Evolutionary conservation across 2,329 filamentous ascomycete genomes (phyloP).

Genomic region (Cladosporium sp.): DNA sequence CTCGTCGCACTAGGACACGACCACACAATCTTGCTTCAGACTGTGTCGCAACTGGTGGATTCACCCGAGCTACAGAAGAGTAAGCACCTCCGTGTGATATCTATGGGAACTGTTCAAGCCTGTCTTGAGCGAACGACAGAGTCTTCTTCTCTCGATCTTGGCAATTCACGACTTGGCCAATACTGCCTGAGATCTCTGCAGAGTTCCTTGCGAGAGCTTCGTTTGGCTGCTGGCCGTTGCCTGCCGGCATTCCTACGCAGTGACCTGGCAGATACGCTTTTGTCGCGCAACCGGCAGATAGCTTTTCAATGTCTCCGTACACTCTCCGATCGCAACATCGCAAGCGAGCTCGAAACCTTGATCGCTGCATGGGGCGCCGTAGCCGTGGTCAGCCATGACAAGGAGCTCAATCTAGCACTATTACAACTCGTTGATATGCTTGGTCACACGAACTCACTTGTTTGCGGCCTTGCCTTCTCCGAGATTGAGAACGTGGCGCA

Average conservation of each 20-base stretch:
- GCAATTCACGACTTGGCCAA: slow-evolving; percentile 68
- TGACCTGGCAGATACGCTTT: slow-evolving; percentile 49
- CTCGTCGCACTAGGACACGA: slow-evolving; percentile 25
- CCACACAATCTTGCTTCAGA: slow-evolving; percentile 17
- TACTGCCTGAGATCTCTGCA: slow-evolving; percentile 80
- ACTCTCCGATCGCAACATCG: slow-evolving; percentile 68
- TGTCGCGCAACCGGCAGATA: slow-evolving; percentile 67
- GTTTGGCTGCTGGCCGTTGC: slow-evolving; percentile 71
- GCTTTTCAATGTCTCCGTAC: slow-evolving; percentile 71
- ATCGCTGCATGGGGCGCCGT: slow-evolving; percentile 86
- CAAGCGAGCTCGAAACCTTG: slow-evolving; percentile 76
- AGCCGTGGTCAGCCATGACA: slow-evolving; percentile 71
- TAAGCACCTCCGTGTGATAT: slow-evolving; percentile 65
- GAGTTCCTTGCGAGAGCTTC: slow-evolving; percentile 82
- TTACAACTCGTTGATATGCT: slow-evolving; percentile 84
- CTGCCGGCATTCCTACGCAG: slow-evolving; percentile 62
- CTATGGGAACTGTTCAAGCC: slow-evolving; percentile 71
- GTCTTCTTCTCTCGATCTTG: slow-evolving; percentile 64
- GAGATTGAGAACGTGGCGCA: slow-evolving; percentile 76
- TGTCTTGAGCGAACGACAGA: slow-evolving; percentile 68
- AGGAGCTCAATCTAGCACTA: slow-evolving; percentile 84
- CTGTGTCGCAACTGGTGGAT: slow-evolving; percentile 37
- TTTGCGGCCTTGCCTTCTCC: slow-evolving; percentile 79
- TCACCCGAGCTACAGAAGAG: slow-evolving; percentile 49
- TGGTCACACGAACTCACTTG: slow-evolving; percentile 76